Evolutionary conservation across 2,329 filamentous ascomycete species (phyloP).

Genomic region (Ustilaginoidea virens): DNA sequence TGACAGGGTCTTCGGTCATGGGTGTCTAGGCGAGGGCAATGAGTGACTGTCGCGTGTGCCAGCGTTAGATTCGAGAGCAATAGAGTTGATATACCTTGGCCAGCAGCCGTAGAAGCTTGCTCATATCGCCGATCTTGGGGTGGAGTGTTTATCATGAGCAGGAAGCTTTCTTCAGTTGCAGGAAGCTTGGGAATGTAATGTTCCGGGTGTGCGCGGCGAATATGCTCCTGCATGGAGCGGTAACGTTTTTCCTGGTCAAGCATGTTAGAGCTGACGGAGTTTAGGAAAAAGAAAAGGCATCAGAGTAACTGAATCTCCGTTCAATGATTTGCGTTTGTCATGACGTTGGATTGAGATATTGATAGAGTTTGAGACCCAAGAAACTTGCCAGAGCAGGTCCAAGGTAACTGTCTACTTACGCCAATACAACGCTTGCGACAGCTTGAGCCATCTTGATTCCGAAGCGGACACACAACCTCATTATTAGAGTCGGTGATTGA

Average conservation of each 20-base stretch:
- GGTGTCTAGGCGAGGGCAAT: constrained; percentile 24
- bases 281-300: too few relatives aligned
- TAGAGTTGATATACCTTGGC: constrained; percentile 18
- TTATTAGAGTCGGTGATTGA: constrained; percentile 85
- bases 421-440: constrained; percentile 96
- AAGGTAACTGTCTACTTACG: constrained; percentile 48
- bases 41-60: constrained; percentile 2
- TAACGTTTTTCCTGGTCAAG: constrained; percentile 89
- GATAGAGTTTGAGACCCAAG: too few relatives aligned
- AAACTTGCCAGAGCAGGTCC: constrained; percentile 1
- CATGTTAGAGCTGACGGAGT: too few relatives aligned
- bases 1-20: constrained; percentile 36
- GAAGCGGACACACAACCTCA: constrained; percentile 91
- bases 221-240: constrained; percentile 99
- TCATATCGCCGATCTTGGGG: constrained; percentile 50
- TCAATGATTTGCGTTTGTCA: too few relatives aligned
- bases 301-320: too few relatives aligned
- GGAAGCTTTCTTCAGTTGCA: constrained; percentile 94
- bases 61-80: too few relatives aligned
- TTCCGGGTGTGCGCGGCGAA: constrained; percentile 88
- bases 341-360: too few relatives aligned
- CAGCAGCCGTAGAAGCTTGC: constrained; percentile 15
- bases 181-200: constrained; percentile 97
- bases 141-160: constrained; percentile 86
- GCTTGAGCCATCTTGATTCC: constrained; percentile 89